A percentile compares a stretch with the other conserved stretches of the same genome.
phyloP scores from a whole-genome alignment of 2,329 filamentous ascomycete genomes.

The Diplodia mutila region DNA sequence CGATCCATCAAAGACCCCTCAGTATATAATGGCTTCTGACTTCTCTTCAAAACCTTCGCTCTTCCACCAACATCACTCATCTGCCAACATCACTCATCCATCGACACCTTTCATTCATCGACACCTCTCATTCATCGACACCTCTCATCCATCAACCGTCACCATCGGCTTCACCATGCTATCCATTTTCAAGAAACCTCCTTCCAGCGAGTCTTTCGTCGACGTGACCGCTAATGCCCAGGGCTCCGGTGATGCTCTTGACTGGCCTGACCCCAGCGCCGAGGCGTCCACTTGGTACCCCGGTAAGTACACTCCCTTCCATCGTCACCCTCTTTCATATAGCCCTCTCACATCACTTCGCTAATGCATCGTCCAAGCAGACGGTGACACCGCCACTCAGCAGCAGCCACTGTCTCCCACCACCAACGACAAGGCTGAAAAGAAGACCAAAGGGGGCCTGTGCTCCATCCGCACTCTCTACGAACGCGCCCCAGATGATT shows the following conservation, averaged over 20 bases:
- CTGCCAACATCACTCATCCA: too few relatives aligned
- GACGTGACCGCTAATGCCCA: constrained; percentile 25
- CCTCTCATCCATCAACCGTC: too few relatives aligned
- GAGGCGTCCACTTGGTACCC: neutral
- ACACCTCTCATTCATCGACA: too few relatives aligned
- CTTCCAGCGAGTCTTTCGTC: neutral
- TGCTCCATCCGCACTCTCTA: neutral
- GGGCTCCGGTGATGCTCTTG: too few relatives aligned
- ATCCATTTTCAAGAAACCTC: neutral
- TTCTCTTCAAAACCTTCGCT: neutral
- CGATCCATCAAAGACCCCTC: too few relatives aligned
- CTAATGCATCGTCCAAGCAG: too few relatives aligned
- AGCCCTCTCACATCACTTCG: too few relatives aligned
- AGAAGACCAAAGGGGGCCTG: neutral
- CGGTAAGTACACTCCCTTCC: neutral
- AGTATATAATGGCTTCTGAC: neutral
- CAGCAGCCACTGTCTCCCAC: too few relatives aligned
- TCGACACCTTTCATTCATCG: too few relatives aligned
- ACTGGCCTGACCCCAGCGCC: too few relatives aligned
- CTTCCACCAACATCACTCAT: neutral
- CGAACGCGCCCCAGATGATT: neutral
- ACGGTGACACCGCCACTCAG: neutral
- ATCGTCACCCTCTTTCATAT: neutral
- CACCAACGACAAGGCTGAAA: neutral
- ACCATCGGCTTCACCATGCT: neutral